Evolutionary conservation across 805 yeast genomes (phyloP), one percentile per base, ranked within the genome.

Genomic region (Saturnispora dispora): DNA sequence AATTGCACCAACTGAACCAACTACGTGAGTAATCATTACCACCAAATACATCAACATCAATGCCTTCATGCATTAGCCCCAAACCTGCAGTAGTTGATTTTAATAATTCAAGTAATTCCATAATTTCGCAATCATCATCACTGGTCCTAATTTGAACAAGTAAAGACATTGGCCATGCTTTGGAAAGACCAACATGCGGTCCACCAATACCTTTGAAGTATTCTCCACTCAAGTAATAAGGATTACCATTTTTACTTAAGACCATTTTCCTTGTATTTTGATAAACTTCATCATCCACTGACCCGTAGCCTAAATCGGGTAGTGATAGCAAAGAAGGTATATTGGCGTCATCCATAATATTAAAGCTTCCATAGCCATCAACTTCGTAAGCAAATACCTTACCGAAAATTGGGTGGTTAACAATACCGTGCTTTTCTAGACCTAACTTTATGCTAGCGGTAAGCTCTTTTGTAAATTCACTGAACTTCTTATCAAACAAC

Each of bases 1-100:
- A 81, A 63, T 88, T 88, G 58, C 95, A 85, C 96, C 96, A 88
- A 5, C 95, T 84, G 70, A 89, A 89, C 96, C 96, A 88, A 2
- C 93, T 78, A 53, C 96, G 71, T 0, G 96, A 85, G 63, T 66
- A 89, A 11, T 18, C 32, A n/a, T 65, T 66, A 9, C 54, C 51
- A 1, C 79, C 81, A 2, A 70, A 70, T 5, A 74, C 68, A 57
- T 82, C 74, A 9, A 88, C 95, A 52, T 84, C 69, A 3, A 88
- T 79, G 52, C 85, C 76, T 69, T 88, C 96, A 63, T 88, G 96
- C 79, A 88, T 81, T 51, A 88, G 71, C 0, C 96, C 96, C 20
- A 88, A 69, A 0, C 81, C 83, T 1, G 75, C 87, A 0, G 96
- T 88, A 11, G 80, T 77, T 4, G 67, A 67, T 72, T 81, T 74